Base-by-base conservation (phyloP, 2,329 filamentous ascomycete genomes). In the Cladophialophora exuberans region DNA sequence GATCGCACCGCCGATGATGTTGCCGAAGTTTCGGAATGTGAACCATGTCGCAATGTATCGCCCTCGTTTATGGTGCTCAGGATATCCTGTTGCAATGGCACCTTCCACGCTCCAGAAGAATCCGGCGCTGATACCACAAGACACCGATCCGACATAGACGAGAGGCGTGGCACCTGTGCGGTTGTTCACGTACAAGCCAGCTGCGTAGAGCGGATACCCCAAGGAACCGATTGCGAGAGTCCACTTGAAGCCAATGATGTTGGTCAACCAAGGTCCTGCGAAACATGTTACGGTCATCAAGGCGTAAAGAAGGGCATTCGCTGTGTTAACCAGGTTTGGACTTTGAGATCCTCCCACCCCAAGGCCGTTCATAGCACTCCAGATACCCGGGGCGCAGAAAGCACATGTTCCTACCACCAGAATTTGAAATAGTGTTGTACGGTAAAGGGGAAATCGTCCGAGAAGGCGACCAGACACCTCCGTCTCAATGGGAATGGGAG, bases 1-100 rank as follows among this genome's bases (percentile, higher is more conserved):
- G 25, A 81, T 79, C 0, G 78, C 75, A 2, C 76, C 72, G 2
- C 79, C 79, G 51, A 82, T 77, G 18, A 82, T 72, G 52, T 80
- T 79, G 1, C 79, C 79, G 5, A 81, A 71, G 54, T 81, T 77
- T 5, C 78, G 74, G 6, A 81, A 73, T 5, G 77, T 76, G 3
- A 82, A 75, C 79, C 79, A 82, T 31, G 81, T 80, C 2, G 76
- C 77, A 36, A 76, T 72, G 17, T 66, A 67, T 4, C 64, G 65
- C 38, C 76, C 77, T 28, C 77, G 69, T 50, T 79, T 73, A 44
- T 76, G 67, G 22, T 76, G 66, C 18, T 76, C 74, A 3, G 74
- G 74, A 47, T 79, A 79, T 1, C 75, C 75, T 1, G 77, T 67
- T 0, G 66, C 71, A 52, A 75, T 72, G 10, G 72, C 72, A 22